Evolutionary conservation across 495 filamentous ascomycete genomes (phyloP).

Genomic region (Rhypophila decipiens): DNA sequence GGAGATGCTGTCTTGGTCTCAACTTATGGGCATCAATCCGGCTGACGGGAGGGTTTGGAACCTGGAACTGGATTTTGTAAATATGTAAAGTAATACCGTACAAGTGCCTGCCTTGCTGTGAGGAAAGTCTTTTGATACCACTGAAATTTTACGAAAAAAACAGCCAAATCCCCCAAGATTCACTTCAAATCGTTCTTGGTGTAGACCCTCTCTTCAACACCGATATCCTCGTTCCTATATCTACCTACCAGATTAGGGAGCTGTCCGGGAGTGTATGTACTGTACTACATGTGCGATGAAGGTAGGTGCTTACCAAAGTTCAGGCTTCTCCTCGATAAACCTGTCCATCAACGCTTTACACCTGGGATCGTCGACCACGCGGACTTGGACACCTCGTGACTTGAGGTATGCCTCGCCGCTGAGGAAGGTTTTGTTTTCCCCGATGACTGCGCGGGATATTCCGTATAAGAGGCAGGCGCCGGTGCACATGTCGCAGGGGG

Average conservation of each 20-base stretch:
- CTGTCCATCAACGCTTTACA: constrained; percentile 68
- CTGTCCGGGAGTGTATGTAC: constrained; percentile 2
- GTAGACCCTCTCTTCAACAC: constrained; percentile 47
- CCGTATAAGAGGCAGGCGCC: constrained; percentile 78
- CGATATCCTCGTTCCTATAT: constrained; percentile 69
- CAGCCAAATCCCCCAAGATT: too few relatives aligned
- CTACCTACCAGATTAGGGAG: constrained; percentile 2
- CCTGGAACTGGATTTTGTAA: too few relatives aligned
- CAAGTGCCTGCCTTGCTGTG: too few relatives aligned
- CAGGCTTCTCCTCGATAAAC: constrained; percentile 71
- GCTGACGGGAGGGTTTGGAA: too few relatives aligned
- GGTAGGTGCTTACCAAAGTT: constrained; percentile 54
- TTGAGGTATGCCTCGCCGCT: constrained; percentile 71
- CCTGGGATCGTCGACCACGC: constrained; percentile 62
- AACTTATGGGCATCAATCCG: too few relatives aligned
- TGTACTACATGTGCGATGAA: too few relatives aligned
- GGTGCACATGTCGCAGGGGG: constrained; percentile 83
- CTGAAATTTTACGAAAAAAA: too few relatives aligned
- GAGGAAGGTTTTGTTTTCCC: constrained; percentile 74
- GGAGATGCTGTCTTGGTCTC: too few relatives aligned
- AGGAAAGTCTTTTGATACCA: too few relatives aligned
- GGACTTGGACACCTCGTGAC: constrained; percentile 66
- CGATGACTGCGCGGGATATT: constrained; percentile 73
- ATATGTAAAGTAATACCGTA: too few relatives aligned
- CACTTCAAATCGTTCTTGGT: too few relatives aligned